A percentile compares a stretch with the other conserved stretches of the same genome.
These are phyloP conservation scores for Penicillium lagena DNA, from an alignment of 495 filamentous ascomycete genomes.

Conservation along the genomic window DNA sequence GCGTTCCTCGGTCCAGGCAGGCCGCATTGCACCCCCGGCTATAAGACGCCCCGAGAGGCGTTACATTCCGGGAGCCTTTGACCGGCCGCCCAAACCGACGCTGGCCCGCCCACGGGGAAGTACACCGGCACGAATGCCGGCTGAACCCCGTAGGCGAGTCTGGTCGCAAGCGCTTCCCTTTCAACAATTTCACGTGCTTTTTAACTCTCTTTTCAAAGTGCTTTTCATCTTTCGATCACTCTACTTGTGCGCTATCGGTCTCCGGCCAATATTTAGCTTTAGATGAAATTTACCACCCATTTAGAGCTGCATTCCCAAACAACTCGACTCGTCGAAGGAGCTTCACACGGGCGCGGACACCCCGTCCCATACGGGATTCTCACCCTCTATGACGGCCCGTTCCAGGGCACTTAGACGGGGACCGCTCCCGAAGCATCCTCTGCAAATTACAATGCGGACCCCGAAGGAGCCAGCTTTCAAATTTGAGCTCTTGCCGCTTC, in stretches of 20 bases:
- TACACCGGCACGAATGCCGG: slow-evolving; percentile 50
- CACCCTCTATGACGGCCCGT: too few relatives aligned
- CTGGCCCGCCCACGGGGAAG: slow-evolving; percentile 50
- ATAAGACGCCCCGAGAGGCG: slow-evolving; percentile 56
- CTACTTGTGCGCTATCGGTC: slow-evolving; percentile 68
- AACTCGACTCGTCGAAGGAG: too few relatives aligned
- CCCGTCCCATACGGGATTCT: too few relatives aligned
- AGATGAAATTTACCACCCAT: slow-evolving; percentile 66
- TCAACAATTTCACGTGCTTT: slow-evolving; percentile 72
- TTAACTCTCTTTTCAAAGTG: slow-evolving; percentile 22
- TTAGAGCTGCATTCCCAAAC: slow-evolving; percentile 33
- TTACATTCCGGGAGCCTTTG: slow-evolving; percentile 54
- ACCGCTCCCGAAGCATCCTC: too few relatives aligned
- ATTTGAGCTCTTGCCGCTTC: too few relatives aligned
- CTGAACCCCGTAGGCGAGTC: slow-evolving; percentile 50
- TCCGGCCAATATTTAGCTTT: slow-evolving; percentile 66
- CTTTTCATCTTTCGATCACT: slow-evolving; percentile 35
- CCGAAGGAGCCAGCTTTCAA: too few relatives aligned
- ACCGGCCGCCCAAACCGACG: slow-evolving; percentile 54
- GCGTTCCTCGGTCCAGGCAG: slow-evolving; percentile 49
- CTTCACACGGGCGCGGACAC: too few relatives aligned
- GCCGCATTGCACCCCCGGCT: slow-evolving; percentile 46
- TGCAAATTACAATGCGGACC: too few relatives aligned
- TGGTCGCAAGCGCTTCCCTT: slow-evolving; percentile 65
- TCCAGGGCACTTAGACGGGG: too few relatives aligned